Conservation (phyloP, 2,329 filamentous ascomycete species). For the Pezicula rhizophila region DNA sequence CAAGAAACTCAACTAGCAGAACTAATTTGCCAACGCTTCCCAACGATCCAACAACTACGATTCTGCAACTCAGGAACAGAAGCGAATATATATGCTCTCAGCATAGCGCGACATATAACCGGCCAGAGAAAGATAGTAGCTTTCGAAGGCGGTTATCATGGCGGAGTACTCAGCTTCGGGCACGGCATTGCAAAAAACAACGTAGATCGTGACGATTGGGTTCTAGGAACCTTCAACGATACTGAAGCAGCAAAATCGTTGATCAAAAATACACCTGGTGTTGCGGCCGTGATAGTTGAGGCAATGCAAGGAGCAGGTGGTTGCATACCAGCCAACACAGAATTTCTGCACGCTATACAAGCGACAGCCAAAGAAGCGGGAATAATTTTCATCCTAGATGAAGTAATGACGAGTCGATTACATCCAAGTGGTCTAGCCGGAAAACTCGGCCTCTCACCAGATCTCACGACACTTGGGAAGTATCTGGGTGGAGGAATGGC, state of each 20-base stretch:
- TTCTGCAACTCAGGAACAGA: slow-evolving; percentile 62
- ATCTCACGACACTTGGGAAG: slow-evolving; percentile 59
- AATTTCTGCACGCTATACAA: slow-evolving; percentile 9
- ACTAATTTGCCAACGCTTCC: slow-evolving; percentile 44
- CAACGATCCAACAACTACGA: slow-evolving; percentile 43
- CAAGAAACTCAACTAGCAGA: slow-evolving; percentile 45
- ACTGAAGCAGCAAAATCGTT: slow-evolving; percentile 21
- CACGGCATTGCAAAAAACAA: slow-evolving; percentile 1
- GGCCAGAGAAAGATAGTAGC: slow-evolving; percentile 5
- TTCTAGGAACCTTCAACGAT: slow-evolving; percentile 58
- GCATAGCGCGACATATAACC: slow-evolving; percentile 13
- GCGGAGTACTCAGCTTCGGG: slow-evolving; percentile 31
- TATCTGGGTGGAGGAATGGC: slow-evolving; percentile 59
- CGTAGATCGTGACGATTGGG: slow-evolving; percentile 38
- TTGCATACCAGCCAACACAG: slow-evolving; percentile 38
- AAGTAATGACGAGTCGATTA: slow-evolving; percentile 62
- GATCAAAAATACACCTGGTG: slow-evolving; percentile 3
- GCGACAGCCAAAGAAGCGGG: slow-evolving; percentile 23
- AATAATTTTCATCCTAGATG: slow-evolving; percentile 60
- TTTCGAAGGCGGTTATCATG: slow-evolving; percentile 11
- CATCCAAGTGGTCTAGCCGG: slow-evolving; percentile 41
- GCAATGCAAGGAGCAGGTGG: slow-evolving; percentile 59
- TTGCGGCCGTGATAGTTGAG: slow-evolving; percentile 54
- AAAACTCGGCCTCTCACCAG: slow-evolving; percentile 40
- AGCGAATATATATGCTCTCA: slow-evolving; percentile 52